Percentiles rank a stretch among this genome's conserved stretches.
Evolutionary conservation across 1,284 basidiomycete genomes (phyloP).

Genomic region (Limonomyces culmigenus): DNA sequence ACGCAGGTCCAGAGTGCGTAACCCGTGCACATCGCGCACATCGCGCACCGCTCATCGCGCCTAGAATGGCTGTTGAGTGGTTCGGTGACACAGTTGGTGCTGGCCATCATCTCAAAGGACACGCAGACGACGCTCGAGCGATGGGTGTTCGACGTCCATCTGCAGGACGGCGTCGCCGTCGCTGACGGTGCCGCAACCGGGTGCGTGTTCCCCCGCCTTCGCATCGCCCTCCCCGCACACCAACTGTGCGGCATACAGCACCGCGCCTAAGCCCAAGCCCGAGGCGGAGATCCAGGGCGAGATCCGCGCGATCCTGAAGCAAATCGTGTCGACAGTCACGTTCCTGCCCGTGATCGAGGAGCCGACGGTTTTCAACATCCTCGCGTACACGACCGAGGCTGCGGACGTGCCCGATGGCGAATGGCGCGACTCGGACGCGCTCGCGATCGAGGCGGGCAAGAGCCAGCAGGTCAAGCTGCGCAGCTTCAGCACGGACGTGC

Average conservation of each 20-base stretch:
- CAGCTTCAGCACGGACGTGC: conserved; percentile 82
- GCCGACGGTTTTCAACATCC: conserved; percentile 89
- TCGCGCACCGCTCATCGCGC: conserved; percentile 1
- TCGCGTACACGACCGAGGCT: conserved; percentile 83
- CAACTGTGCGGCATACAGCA: conserved; percentile 13
- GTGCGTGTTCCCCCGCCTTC: not conserved
- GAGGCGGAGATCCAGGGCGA: conserved; percentile 94
- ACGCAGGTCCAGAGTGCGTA: conserved; percentile 76
- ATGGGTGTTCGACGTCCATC: conserved; percentile 96
- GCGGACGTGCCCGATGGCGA: conserved; percentile 79
- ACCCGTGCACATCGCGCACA: no score
- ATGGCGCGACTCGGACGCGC: conserved; percentile 91
- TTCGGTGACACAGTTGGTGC: conserved; percentile 80
- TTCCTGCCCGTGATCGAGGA: conserved; percentile 93
- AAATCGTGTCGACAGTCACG: conserved; percentile 93
- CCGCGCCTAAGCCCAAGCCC: conserved; percentile 35
- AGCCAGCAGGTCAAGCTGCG: conserved; percentile 91
- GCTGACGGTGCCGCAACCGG: no score
- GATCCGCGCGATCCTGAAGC: conserved; percentile 95
- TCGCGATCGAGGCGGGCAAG: conserved; percentile 89
- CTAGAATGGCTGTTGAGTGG: conserved; percentile 86
- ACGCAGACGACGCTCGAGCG: conserved; percentile 83
- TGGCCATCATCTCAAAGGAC: conserved; percentile 93
- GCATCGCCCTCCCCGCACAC: conserved; percentile 2
- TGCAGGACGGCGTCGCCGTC: no score